Evolutionary conservation across 1,284 basidiomycete genomes (phyloP).

Genomic region (Lentinula novae-zelandiae): DNA sequence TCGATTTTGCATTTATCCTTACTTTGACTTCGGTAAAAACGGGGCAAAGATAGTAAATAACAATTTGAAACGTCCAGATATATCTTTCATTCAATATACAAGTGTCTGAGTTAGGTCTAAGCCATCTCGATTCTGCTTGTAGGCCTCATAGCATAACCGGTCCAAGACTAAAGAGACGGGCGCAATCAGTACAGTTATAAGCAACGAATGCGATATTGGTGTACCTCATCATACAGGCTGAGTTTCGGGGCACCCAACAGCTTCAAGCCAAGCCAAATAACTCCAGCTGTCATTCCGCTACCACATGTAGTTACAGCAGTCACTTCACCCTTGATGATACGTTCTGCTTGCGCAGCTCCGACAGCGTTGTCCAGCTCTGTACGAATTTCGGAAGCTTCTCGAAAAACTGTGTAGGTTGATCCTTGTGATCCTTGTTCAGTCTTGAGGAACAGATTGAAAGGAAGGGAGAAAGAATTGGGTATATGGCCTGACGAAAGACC

Average conservation of each 20-base stretch:
- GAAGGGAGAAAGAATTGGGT: slow-evolving; percentile 81
- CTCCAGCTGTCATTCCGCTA: slow-evolving; percentile 95
- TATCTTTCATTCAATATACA: background rate
- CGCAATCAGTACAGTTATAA: background rate
- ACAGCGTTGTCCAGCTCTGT: slow-evolving; percentile 59
- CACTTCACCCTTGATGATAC: slow-evolving; percentile 56
- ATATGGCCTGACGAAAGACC: slow-evolving; percentile 92
- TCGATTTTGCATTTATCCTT: background rate
- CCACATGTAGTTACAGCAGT: slow-evolving; percentile 77
- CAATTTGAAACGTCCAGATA: background rate
- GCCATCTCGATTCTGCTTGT: slow-evolving; percentile 58
- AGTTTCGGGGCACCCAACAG: slow-evolving; percentile 57
- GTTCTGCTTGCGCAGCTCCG: slow-evolving; percentile 49
- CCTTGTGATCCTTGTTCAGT: slow-evolving; percentile 40
- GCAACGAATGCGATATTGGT: slow-evolving; percentile 9
- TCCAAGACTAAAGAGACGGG: slow-evolving; percentile 63
- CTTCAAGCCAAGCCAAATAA: slow-evolving; percentile 87
- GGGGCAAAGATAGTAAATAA: background rate
- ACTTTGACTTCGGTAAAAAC: background rate
- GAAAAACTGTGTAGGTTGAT: slow-evolving; percentile 62
- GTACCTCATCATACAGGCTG: slow-evolving; percentile 83
- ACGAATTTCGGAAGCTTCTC: slow-evolving; percentile 52
- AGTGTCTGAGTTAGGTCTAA: slow-evolving; percentile 18
- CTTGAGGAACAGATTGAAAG: slow-evolving; percentile 78
- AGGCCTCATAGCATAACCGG: slow-evolving; percentile 71